Percentiles rank a stretch among this genome's conserved stretches.
Evolutionary conservation across 306 rosid species (phyloP).

Genomic region (Casuarina equisetifolia): DNA sequence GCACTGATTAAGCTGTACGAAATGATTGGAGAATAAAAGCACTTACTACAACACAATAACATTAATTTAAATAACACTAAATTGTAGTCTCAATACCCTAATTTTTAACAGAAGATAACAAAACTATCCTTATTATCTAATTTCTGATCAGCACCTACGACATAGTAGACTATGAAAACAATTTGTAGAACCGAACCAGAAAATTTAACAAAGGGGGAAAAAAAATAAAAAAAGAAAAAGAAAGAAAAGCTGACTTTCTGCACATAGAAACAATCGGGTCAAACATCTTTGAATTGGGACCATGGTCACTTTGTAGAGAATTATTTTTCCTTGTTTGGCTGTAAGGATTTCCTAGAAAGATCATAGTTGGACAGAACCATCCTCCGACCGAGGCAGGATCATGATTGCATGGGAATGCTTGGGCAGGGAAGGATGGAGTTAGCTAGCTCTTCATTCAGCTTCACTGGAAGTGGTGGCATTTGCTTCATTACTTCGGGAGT

Average conservation of each 20-base stretch:
- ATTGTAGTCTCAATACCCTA: constrained; percentile 36
- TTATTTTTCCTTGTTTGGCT: constrained; percentile 12
- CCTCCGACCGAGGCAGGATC: constrained; percentile 24
- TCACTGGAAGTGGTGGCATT: constrained; percentile 92
- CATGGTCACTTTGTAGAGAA: constrained; percentile 44
- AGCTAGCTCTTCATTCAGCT: constrained; percentile 84
- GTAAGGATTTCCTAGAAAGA: constrained; percentile 18
- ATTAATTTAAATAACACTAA: constrained; percentile 28
- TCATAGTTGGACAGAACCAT: constrained; percentile 26
- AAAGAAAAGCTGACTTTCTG: constrained; percentile 1
- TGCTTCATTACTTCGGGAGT: constrained; percentile 91
- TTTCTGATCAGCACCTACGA: constrained; percentile 42
- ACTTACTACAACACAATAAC: background rate
- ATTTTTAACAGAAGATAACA: constrained; percentile 29
- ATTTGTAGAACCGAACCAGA: constrained; percentile 8
- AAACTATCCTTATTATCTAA: constrained; percentile 43
- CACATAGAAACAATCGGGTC: constrained; percentile 27
- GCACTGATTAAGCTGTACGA: background rate
- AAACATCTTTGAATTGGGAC: constrained; percentile 15
- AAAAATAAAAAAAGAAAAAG: background rate
- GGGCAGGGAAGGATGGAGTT: constrained; percentile 69
- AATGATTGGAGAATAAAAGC: background rate
- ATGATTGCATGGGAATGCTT: constrained; percentile 57
- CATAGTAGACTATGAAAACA: constrained; percentile 36
- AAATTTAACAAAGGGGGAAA: background rate